Conservation (phyloP, 208 protist species). For the Trypanosoma conorhini region DNA sequence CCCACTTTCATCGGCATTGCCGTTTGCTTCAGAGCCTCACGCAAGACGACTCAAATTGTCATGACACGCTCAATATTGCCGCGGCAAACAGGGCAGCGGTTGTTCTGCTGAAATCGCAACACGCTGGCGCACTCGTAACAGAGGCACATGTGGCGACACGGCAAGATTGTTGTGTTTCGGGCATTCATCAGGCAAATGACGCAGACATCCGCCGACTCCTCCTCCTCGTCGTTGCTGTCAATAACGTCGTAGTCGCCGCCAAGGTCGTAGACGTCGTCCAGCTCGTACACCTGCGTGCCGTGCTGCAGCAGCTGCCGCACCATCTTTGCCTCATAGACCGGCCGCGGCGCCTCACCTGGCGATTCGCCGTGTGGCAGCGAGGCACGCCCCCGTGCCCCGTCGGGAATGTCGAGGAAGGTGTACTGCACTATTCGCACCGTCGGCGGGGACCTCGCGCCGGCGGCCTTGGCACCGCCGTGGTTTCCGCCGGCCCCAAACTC, state of each 20-base stretch:
- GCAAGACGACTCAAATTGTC: slow-evolving; percentile 33
- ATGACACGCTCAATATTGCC: slow-evolving; percentile 67
- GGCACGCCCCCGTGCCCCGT: background rate
- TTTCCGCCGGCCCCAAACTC: background rate
- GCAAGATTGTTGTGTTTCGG: slow-evolving; percentile 88
- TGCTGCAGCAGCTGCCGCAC: slow-evolving; percentile 76
- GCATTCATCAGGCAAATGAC: slow-evolving; percentile 88
- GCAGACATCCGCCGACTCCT: slow-evolving; percentile 59
- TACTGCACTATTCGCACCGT: slow-evolving; percentile 17
- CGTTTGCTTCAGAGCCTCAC: background rate
- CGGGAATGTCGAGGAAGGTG: slow-evolving; percentile 29
- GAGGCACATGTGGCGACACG: slow-evolving; percentile 93
- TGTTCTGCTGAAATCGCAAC: slow-evolving; percentile 64
- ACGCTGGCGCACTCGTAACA: slow-evolving; percentile 86
- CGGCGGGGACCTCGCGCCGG: no score
- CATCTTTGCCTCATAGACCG: slow-evolving; percentile 27
- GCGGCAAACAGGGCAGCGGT: slow-evolving; percentile 93
- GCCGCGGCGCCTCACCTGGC: background rate
- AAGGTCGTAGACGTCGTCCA: slow-evolving; percentile 82
- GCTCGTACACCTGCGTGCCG: slow-evolving; percentile 71
- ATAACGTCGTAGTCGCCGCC: slow-evolving; percentile 10
- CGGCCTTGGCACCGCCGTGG: background rate
- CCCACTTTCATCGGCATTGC: background rate
- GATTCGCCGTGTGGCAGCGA: background rate
- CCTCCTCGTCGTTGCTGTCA: slow-evolving; percentile 12